Conservation (phyloP, 2,329 filamentous ascomycete genomes). For the Colletotrichum spinosum region DNA sequence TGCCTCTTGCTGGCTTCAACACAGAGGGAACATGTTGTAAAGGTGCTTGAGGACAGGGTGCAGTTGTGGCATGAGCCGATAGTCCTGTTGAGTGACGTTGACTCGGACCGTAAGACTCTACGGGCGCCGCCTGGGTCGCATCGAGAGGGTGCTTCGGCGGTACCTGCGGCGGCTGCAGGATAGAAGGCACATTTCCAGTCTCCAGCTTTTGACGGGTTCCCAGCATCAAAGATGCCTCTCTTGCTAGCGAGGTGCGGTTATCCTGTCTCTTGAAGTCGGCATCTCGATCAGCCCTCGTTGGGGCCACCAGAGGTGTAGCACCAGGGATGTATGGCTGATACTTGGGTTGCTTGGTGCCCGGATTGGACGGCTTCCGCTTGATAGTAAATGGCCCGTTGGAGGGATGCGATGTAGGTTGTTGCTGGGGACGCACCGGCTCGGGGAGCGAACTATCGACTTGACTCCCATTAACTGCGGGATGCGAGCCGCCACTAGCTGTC, state of each 20-base stretch:
- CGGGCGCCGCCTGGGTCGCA: not conserved
- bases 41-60: not conserved
- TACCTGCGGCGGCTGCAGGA: conserved; percentile 41
- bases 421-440: not conserved
- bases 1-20: conserved; percentile 45
- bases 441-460: not conserved
- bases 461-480: not conserved
- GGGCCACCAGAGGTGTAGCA: not conserved
- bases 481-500: not conserved
- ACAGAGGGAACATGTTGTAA: conserved; percentile 44
- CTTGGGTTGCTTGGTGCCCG: conserved; percentile 9
- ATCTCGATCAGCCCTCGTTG: not conserved
- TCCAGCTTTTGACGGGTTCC: conserved; percentile 37
- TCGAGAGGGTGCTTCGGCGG: conserved; percentile 37
- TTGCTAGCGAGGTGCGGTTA: conserved; percentile 41
- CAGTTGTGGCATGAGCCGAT: not conserved
- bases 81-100: not conserved
- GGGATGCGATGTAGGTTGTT: not conserved
- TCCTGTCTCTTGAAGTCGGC: conserved; percentile 15
- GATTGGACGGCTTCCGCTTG: conserved; percentile 34
- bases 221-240: conserved; percentile 42
- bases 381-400: conserved; percentile 17
- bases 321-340: conserved; percentile 37
- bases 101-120: not conserved
- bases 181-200: conserved; percentile 40